Evolutionary conservation across 371 early-diverging fungal species (phyloP), one percentile per base, ranked within the genome.

Genomic region (Mucor circinelloides): DNA sequence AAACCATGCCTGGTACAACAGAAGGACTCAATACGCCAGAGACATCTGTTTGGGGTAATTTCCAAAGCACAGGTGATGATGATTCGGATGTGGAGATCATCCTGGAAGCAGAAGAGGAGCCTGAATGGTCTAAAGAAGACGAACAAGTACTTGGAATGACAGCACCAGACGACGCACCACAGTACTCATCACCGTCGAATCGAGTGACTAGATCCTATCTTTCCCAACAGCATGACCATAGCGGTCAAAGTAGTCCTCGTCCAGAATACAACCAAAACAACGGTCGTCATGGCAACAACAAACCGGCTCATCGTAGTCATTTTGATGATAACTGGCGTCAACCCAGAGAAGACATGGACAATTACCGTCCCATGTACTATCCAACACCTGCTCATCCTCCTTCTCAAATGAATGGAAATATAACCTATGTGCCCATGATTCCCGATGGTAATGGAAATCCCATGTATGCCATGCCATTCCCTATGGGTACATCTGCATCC

Each of bases 41-140:
- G 46, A 38, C 58, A 6, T 50, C 62, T 48, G 62, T 23, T 12
- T 50, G 50, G 50, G 65, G 48, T 15, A 9, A 28, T 6, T 32
- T 50, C 42, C 68, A 59, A 17, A 52, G 59, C 2, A 23, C 13
- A 12, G 59, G 61, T 30, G 77, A 79, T 38, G 72, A 74, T 30
- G 79, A 79, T 48, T 79, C 79, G 0, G 79, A 79, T 60, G 79
- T 79, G 0, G 79, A 76, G 31, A 79, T 79, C 42, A 74, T 79
- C 10, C 36, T 79, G 27, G 79, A 79, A 67, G 74, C 68, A 7
- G 74, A 67, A n/a, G 57, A 67, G n/a, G 57, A 66, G 32, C 56
- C 68, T 21, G 63, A 67, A 15, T 67, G 70, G 68, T 44, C 50
- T 1, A 63, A 65, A 25, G 7, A 32, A 1, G 58, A 56, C 25